phyloP scores from a whole-genome alignment of 2,329 filamentous ascomycete species.

The Cladosporium sp. region DNA sequence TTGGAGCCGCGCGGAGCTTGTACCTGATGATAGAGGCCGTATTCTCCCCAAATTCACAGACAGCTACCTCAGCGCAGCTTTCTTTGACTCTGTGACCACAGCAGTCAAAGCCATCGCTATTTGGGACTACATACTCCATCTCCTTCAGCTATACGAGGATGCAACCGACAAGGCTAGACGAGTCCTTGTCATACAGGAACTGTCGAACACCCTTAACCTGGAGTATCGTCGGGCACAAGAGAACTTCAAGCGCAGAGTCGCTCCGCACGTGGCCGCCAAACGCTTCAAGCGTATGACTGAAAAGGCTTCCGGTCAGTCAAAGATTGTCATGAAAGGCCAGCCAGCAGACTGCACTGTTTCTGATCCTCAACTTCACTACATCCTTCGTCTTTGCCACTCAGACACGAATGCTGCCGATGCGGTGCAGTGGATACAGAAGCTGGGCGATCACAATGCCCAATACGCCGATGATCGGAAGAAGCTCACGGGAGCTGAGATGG shows the following conservation, averaged over 20 bases:
- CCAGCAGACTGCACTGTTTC: constrained; percentile 23
- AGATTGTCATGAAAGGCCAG: constrained; percentile 23
- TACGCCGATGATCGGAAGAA: constrained; percentile 22
- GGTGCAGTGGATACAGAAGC: constrained; percentile 25
- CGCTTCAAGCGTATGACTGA: constrained; percentile 22
- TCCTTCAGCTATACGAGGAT: constrained; percentile 16
- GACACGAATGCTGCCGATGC: constrained; percentile 22
- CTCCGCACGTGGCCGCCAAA: constrained; percentile 18
- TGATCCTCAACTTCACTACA: constrained; percentile 26
- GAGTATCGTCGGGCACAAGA: constrained; percentile 25
- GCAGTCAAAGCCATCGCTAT: constrained; percentile 24
- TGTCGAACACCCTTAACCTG: constrained; percentile 25
- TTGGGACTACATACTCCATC: constrained; percentile 24
- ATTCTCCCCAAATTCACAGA: constrained; percentile 22
- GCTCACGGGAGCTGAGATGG: constrained; percentile 18
- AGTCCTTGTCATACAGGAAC: constrained; percentile 22
- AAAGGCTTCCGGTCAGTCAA: background rate
- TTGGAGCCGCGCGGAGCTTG: constrained; percentile 20
- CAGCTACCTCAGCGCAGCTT: constrained; percentile 23
- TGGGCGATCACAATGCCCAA: constrained; percentile 25
- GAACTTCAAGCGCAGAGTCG: constrained; percentile 23
- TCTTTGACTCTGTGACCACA: constrained; percentile 23
- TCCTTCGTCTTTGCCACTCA: constrained; percentile 24
- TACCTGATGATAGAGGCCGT: constrained; percentile 23
- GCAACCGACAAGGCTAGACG: constrained; percentile 21